Conservation (phyloP, 768 basidiomycete genomes). For the Lactarius evosmus region DNA sequence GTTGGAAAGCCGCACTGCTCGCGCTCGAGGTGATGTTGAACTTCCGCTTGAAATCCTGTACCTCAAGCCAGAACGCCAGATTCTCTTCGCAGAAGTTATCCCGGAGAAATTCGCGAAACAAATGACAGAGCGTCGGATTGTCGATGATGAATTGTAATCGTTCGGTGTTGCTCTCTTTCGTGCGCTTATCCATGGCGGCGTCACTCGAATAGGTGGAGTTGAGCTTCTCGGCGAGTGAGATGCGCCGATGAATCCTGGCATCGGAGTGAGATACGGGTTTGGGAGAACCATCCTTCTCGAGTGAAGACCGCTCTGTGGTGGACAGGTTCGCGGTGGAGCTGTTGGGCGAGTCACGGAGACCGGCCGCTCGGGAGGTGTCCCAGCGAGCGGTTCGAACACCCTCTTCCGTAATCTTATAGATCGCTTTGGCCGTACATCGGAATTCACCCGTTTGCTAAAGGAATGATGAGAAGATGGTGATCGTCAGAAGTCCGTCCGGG, state of each 20-base stretch:
- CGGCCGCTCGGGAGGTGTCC: conserved; percentile 47
- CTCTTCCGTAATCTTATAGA: conserved; percentile 93
- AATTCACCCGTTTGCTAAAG: conserved; percentile 89
- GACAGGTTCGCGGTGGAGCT: conserved; percentile 61
- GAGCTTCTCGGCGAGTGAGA: conserved; percentile 72
- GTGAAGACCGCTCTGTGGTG: conserved; percentile 50
- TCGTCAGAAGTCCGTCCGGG: conserved; percentile 21
- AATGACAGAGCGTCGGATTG: conserved; percentile 78
- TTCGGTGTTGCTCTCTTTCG: conserved; percentile 89
- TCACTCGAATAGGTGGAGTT: conserved; percentile 52
- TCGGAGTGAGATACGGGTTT: conserved; percentile 41
- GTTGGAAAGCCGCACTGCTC: conserved; percentile 19
- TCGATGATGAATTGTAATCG: conserved; percentile 90
- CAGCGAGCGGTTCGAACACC: conserved; percentile 84
- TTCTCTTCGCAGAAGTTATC: conserved; percentile 99
- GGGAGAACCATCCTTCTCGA: conserved; percentile 45
- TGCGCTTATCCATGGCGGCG: conserved; percentile 45
- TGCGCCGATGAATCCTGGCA: conserved; percentile 73
- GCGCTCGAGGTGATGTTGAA: conserved; percentile 93
- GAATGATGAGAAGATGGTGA: conserved; percentile 14
- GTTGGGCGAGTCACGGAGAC: conserved; percentile 54
- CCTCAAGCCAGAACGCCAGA: conserved; percentile 94
- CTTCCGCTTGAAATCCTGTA: conserved; percentile 93
- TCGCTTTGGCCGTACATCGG: conserved; percentile 91
- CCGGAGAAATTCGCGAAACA: conserved; percentile 94